These are phyloP conservation scores for Diospyros kaki DNA, from an alignment of 148 eudicot species.

Conservation along the genomic window DNA sequence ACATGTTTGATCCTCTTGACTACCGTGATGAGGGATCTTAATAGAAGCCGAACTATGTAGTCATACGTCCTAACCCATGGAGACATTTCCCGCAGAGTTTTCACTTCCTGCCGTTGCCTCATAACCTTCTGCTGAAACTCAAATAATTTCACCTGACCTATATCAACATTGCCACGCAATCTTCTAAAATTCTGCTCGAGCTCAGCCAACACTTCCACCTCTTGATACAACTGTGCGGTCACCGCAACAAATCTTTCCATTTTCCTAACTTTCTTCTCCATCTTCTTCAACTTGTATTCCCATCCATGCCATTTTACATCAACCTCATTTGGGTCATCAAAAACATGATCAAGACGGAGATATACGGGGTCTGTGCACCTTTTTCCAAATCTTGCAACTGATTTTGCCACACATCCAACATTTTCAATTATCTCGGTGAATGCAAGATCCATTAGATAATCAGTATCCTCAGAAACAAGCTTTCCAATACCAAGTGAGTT, in stretches of 20 bases:
- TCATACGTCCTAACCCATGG: constrained; percentile 76
- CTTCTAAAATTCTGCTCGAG: constrained; percentile 73
- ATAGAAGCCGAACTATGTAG: constrained; percentile 57
- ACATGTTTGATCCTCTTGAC: constrained; percentile 57
- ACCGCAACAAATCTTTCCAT: constrained; percentile 68
- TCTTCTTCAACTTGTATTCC: constrained; percentile 75
- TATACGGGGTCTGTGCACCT: constrained; percentile 64
- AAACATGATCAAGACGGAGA: constrained; percentile 57
- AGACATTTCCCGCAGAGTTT: constrained; percentile 63
- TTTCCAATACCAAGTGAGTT: constrained; percentile 64
- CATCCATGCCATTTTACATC: constrained; percentile 56
- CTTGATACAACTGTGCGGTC: constrained; percentile 69
- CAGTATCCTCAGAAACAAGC: constrained; percentile 75
- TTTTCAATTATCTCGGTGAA: constrained; percentile 67
- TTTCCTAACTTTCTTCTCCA: constrained; percentile 80
- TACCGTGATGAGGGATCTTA: constrained; percentile 65
- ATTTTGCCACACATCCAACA: constrained; percentile 37
- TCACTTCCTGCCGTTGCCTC: constrained; percentile 87
- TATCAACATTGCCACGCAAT: constrained; percentile 51
- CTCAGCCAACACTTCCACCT: constrained; percentile 80
- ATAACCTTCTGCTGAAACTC: constrained; percentile 82
- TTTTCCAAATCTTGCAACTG: constrained; percentile 61
- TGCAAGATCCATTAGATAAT: constrained; percentile 74
- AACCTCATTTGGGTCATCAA: constrained; percentile 37
- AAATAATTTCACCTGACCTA: constrained; percentile 46